phyloP scores from a whole-genome alignment of 352 stramenopile genomes.

The Globisporangium recalcitrans region DNA sequence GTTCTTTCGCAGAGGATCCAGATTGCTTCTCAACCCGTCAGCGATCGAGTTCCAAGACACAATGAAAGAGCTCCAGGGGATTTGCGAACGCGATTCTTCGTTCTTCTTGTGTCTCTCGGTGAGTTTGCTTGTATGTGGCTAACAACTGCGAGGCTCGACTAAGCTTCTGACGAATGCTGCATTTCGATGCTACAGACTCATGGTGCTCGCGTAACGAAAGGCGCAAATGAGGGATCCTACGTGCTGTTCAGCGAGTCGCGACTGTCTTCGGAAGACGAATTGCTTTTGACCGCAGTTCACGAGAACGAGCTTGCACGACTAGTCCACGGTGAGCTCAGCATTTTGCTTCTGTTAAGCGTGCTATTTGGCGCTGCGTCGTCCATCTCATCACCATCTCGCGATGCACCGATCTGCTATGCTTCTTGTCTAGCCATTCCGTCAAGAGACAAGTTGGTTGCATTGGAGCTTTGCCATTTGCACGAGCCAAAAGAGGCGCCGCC shows the following conservation, averaged over 20 bases:
- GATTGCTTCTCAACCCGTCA: slow-evolving; percentile 74
- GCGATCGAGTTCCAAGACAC: slow-evolving; percentile 78
- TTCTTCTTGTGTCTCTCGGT: slow-evolving; percentile 69
- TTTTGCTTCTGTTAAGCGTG: not conserved
- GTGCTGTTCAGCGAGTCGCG: slow-evolving; percentile 66
- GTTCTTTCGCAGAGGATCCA: slow-evolving; percentile 43
- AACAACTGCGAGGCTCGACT: not conserved
- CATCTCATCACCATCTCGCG: not conserved
- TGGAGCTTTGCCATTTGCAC: slow-evolving; percentile 63
- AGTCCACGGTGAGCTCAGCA: slow-evolving; percentile 37
- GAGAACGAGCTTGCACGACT: slow-evolving; percentile 53
- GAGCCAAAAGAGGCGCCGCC: slow-evolving; percentile 37
- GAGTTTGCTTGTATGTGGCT: slow-evolving; percentile 7
- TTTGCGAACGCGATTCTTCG: slow-evolving; percentile 35
- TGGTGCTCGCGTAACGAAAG: slow-evolving; percentile 49
- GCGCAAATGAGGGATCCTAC: slow-evolving; percentile 57
- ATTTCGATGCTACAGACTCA: slow-evolving; percentile 35
- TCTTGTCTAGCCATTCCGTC: slow-evolving; percentile 41
- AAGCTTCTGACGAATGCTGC: not conserved
- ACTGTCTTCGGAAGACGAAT: slow-evolving; percentile 63
- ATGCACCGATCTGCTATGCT: too few relatives aligned
- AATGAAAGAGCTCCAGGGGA: slow-evolving; percentile 49
- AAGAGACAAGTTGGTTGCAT: slow-evolving; percentile 54
- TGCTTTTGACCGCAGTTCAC: slow-evolving; percentile 59
- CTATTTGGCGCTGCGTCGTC: not conserved